A percentile compares a stretch with the other conserved stretches of the same genome.
Conservation (phyloP, 1,139 yeast species). For the Yamadazyma spencermartinsiae region DNA sequence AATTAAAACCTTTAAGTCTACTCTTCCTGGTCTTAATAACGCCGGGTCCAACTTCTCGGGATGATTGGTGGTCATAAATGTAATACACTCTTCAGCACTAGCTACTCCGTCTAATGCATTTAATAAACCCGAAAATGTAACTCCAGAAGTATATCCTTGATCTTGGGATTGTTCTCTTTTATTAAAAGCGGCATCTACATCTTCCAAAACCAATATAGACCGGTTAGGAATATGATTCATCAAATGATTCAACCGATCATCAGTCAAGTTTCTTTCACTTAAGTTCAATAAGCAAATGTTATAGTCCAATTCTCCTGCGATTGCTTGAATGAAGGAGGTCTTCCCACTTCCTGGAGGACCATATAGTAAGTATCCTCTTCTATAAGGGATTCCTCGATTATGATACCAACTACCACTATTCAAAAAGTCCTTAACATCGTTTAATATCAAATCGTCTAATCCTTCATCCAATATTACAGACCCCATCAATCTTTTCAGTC, state of each 20-base stretch:
- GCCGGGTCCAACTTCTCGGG: slow-evolving; percentile 91
- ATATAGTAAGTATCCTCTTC: slow-evolving; percentile 89
- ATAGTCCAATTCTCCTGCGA: slow-evolving; percentile 95
- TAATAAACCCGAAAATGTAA: slow-evolving; percentile 89
- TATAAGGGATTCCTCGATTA: slow-evolving; percentile 92
- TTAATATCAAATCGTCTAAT: slow-evolving; percentile 60
- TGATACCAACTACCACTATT: slow-evolving; percentile 87
- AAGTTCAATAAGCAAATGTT: slow-evolving; percentile 90
- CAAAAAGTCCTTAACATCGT: slow-evolving; percentile 80
- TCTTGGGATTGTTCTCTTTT: slow-evolving; percentile 76
- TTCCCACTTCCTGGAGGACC: slow-evolving; percentile 99
- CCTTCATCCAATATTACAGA: slow-evolving; percentile 85
- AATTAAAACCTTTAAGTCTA: slow-evolving; percentile 78
- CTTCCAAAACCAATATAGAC: slow-evolving; percentile 81
- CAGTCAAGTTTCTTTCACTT: slow-evolving; percentile 89
- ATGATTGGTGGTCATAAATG: slow-evolving; percentile 98
- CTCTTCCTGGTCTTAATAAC: slow-evolving; percentile 87
- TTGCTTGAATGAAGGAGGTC: slow-evolving; percentile 91
- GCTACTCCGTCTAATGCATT: slow-evolving; percentile 99
- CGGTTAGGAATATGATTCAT: slow-evolving; percentile 96
- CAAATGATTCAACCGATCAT: slow-evolving; percentile 87
- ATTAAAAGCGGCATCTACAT: slow-evolving; percentile 93
- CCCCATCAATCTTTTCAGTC: slow-evolving; percentile 79
- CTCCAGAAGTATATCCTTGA: slow-evolving; percentile 77
- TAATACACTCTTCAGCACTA: slow-evolving; percentile 92